Evolutionary conservation across 129 eudicot genomes (phyloP).

Genomic region (Saposhnikovia divaricata): DNA sequence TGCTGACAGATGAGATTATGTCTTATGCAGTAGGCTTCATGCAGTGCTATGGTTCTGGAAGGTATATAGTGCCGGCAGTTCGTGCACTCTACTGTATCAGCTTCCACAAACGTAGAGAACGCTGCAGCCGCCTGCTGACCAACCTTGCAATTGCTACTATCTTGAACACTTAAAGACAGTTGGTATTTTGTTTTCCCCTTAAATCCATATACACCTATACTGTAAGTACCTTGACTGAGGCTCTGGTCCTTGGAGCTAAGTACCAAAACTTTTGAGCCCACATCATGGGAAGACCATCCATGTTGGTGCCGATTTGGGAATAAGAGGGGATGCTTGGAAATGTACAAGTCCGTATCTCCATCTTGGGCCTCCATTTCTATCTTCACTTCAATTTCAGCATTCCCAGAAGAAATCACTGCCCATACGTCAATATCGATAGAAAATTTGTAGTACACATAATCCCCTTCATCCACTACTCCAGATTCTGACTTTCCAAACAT

Average conservation of each 20-base stretch:
- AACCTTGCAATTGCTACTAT: conserved; percentile 26
- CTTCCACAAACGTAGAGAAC: conserved; percentile 26
- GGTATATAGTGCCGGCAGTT: conserved; percentile 87
- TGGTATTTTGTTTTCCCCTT: conserved; percentile 62
- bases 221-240: conserved; percentile 50
- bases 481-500: conserved; percentile 58
- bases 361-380: conserved; percentile 50
- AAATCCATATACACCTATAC: conserved; percentile 83
- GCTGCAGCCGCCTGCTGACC: conserved; percentile 61
- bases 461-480: conserved; percentile 58
- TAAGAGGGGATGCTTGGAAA: conserved; percentile 71
- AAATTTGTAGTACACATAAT: conserved; percentile 71
- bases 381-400: conserved; percentile 48
- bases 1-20: conserved; percentile 74
- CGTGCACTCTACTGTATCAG: conserved; percentile 67
- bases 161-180: conserved; percentile 34
- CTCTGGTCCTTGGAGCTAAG: conserved; percentile 63
- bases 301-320: conserved; percentile 88
- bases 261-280: conserved; percentile 71
- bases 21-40: conserved; percentile 81
- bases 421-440: conserved; percentile 46
- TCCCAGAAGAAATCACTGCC: conserved; percentile 38
- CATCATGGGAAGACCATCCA: conserved; percentile 85
- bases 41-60: conserved; percentile 67
- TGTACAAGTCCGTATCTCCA: conserved; percentile 80